Evolutionary conservation across 177 flowering plant species (phyloP).

Genomic region (Vitis hybrid): DNA sequence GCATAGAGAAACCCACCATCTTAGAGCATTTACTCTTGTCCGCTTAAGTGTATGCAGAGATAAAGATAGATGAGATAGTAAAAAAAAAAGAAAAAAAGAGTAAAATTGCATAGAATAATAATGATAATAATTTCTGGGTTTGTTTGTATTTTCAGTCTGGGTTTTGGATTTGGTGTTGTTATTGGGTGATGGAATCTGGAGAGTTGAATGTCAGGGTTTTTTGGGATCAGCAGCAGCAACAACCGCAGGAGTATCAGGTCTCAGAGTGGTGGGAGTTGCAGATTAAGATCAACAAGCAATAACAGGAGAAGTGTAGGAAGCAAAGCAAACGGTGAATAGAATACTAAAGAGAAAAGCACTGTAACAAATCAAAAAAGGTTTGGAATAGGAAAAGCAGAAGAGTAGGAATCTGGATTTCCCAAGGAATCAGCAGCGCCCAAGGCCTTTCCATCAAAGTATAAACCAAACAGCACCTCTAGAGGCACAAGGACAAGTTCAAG

Average conservation of each 20-base stretch:
- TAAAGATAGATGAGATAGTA: slow-evolving; percentile 2
- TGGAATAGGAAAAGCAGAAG: not conserved
- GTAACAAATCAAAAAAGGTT: not conserved
- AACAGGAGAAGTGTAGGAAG: not conserved
- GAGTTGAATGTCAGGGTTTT: slow-evolving; percentile 16
- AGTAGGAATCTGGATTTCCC: slow-evolving; percentile 22
- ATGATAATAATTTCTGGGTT: not conserved
- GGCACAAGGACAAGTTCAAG: not conserved
- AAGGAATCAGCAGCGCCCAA: slow-evolving; percentile 6
- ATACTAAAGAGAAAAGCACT: not conserved
- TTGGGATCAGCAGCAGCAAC: slow-evolving; percentile 30
- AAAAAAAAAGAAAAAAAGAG: not conserved
- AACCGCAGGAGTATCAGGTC: slow-evolving; percentile 12
- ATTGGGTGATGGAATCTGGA: slow-evolving; percentile 24
- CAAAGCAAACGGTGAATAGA: not conserved
- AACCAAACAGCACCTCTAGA: not conserved
- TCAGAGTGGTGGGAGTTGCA: slow-evolving; percentile 17
- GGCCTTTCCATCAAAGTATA: not conserved
- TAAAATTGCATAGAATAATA: not conserved
- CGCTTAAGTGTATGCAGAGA: not conserved
- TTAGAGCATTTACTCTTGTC: not conserved
- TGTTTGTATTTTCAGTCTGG: slow-evolving; percentile 8
- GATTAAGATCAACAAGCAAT: slow-evolving; percentile 4
- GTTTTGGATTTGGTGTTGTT: slow-evolving; percentile 15
- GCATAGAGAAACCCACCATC: slow-evolving; percentile 5